Conservation (phyloP, 805 yeast genomes). For the Kuraishia piskuri region DNA sequence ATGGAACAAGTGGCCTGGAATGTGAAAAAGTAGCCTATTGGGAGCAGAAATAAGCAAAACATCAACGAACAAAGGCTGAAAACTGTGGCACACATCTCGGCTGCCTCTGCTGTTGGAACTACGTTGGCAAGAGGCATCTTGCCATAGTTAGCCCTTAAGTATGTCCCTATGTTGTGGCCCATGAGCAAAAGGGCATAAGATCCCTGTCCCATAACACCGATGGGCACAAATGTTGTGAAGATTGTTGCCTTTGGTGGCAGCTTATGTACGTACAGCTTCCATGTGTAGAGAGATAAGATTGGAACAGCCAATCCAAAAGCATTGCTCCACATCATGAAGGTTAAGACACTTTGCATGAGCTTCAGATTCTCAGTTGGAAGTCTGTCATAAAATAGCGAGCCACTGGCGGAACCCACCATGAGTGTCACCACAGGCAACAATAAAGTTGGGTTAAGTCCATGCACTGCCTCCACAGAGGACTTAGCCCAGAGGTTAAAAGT, state of each 20-base stretch:
- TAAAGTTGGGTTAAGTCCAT: slow-evolving; percentile 44
- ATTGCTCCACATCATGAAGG: slow-evolving; percentile 58
- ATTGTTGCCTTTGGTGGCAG: slow-evolving; percentile 45
- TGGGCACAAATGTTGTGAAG: slow-evolving; percentile 66
- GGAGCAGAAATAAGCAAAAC: background rate
- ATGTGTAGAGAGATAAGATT: slow-evolving; percentile 46
- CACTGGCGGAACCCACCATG: slow-evolving; percentile 66
- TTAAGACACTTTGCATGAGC: slow-evolving; percentile 42
- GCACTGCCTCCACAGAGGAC: slow-evolving; percentile 21
- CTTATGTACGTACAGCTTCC: slow-evolving; percentile 50
- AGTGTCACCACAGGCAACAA: slow-evolving; percentile 73
- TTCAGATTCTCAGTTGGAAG: slow-evolving; percentile 34
- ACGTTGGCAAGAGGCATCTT: background rate
- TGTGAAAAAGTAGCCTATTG: slow-evolving; percentile 28
- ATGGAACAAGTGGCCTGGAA: slow-evolving; percentile 29
- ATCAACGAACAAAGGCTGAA: background rate
- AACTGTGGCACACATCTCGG: background rate
- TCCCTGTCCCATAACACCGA: slow-evolving; percentile 86
- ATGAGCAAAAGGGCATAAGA: slow-evolving; percentile 48
- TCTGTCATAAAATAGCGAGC: slow-evolving; percentile 40
- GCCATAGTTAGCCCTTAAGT: background rate
- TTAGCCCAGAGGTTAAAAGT: slow-evolving; percentile 39
- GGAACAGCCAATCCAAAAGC: slow-evolving; percentile 58
- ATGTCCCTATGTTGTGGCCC: slow-evolving; percentile 10
- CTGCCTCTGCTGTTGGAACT: background rate